Percentiles rank a stretch among this genome's conserved stretches.
Evolutionary conservation across 2,329 filamentous ascomycete genomes (phyloP).

Genomic region (Allantophomopsis cytisporea): DNA sequence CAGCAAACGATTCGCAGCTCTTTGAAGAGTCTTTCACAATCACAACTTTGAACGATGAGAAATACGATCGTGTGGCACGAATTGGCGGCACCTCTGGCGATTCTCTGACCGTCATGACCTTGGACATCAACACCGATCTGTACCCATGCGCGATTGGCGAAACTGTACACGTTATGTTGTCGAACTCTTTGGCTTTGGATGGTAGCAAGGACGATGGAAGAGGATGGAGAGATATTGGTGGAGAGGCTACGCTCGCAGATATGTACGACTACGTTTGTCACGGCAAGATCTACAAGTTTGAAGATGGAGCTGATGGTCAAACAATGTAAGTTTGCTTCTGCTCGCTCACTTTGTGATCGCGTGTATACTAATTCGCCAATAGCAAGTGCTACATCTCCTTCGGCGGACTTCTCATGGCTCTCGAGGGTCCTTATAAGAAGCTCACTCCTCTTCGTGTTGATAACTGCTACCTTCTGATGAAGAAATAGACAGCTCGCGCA

Average conservation of each 20-base stretch:
- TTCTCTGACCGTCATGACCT: slow-evolving; percentile 60
- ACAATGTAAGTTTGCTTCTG: slow-evolving; percentile 56
- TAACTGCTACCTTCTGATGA: slow-evolving; percentile 83
- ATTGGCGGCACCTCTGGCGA: slow-evolving; percentile 67
- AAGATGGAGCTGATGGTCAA: slow-evolving; percentile 65
- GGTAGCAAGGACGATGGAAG: slow-evolving; percentile 64
- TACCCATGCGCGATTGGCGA: slow-evolving; percentile 68
- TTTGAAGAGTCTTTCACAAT: slow-evolving; percentile 89
- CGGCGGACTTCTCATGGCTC: slow-evolving; percentile 76
- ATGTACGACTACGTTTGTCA: slow-evolving; percentile 81
- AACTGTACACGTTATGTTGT: slow-evolving; percentile 66
- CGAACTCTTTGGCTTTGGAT: slow-evolving; percentile 76
- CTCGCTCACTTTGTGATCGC: background rate
- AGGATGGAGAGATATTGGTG: slow-evolving; percentile 67
- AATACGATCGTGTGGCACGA: slow-evolving; percentile 92
- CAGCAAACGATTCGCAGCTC: slow-evolving; percentile 75
- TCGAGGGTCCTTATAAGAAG: slow-evolving; percentile 94
- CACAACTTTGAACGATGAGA: slow-evolving; percentile 64
- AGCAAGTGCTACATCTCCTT: slow-evolving; percentile 94
- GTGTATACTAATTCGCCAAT: slow-evolving; percentile 5
- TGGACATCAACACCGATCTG: slow-evolving; percentile 91
- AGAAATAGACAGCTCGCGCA: slow-evolving; percentile 47
- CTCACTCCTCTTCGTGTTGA: slow-evolving; percentile 85
- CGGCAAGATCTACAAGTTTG: slow-evolving; percentile 81
- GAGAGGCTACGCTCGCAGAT: slow-evolving; percentile 54